A percentile compares a stretch with the other conserved stretches of the same genome.
Conservation (phyloP, 306 rosid genomes). For the Hippophae rhamnoides region DNA sequence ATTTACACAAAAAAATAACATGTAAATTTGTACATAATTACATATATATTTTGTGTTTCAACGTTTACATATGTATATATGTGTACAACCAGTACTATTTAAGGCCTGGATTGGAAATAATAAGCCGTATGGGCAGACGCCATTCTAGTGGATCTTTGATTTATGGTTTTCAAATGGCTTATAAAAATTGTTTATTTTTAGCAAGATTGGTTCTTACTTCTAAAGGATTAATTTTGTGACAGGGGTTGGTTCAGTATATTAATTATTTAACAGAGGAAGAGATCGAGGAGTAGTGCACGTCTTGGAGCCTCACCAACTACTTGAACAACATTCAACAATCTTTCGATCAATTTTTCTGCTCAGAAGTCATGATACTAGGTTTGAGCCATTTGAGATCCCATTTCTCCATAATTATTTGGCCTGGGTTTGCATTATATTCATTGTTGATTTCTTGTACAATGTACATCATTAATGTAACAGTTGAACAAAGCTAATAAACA, state of each 20-base stretch:
- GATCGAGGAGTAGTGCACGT: constrained; percentile 60
- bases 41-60: no score
- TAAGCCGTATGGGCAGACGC: no score
- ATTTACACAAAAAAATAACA: no score
- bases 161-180: no score
- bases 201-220: no score
- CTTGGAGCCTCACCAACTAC: constrained; percentile 74
- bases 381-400: constrained; percentile 22
- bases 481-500: background rate
- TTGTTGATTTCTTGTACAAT: constrained; percentile 14
- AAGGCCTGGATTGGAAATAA: no score
- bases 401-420: constrained; percentile 1
- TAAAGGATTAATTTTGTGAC: background rate
- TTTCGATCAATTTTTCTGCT: constrained; percentile 70
- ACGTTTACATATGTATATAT: no score
- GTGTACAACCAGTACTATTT: no score
- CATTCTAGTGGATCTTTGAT: no score
- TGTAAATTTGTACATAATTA: no score
- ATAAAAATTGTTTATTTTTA: no score
- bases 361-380: constrained; percentile 48
- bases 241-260: constrained; percentile 40
- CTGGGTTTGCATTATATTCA: constrained; percentile 2
- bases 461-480: constrained; percentile 14
- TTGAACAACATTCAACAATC: constrained; percentile 54
- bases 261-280: constrained; percentile 49